Evolutionary conservation across 2,329 filamentous ascomycete genomes (phyloP), one percentile per base, ranked within the genome.

Genomic region (Phaeosphaeriaceae sp.): DNA sequence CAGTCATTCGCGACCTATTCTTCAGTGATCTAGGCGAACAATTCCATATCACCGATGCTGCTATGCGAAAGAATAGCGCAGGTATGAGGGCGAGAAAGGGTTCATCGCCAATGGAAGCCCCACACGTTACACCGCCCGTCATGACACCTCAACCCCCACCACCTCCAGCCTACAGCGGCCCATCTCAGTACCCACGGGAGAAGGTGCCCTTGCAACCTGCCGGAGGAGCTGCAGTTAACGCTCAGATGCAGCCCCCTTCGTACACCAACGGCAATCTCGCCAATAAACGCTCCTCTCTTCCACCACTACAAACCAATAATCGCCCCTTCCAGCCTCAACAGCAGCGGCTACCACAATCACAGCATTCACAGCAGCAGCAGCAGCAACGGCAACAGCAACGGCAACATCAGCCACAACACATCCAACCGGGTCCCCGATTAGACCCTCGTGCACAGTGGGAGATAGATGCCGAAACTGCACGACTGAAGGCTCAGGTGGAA

Each of bases 11-110:
- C 18, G 84, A 87, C 60, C 73, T 87, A 4, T 87, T 81, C 70
- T 86, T 85, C 61, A 76, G 81, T 50, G 82, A 86, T 4, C 83
- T 86, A 46, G 82, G 83, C 15, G 89, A 96, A 60, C 80, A 86
- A 4, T 97, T 97, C 76, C 94, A 97, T 69, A 80, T 92, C 30
- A 76, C 79, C 8, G 81, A 83, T 41, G 56, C 72, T 3, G 39
- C 75, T 13, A 44, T 52, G 3, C 59, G 71, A 17, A 75, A 75
- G 66, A 74, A 71, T 52, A 74, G 72, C 52, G 68, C 58, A 12
- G 64, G 66, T 3, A 49, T 73, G 28, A 52, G 68, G 28, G 59
- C 64, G n/a, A 54, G 70, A 8, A 74, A 72, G 40, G 67, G 63
- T 16, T 73, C 70, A 0, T 70, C 71, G 4, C 70, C 71, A 0